Evolutionary conservation across 2,329 filamentous ascomycete species (phyloP), one percentile per base, ranked within the genome.

Genomic region (Ceratocystis eucalypticola): DNA sequence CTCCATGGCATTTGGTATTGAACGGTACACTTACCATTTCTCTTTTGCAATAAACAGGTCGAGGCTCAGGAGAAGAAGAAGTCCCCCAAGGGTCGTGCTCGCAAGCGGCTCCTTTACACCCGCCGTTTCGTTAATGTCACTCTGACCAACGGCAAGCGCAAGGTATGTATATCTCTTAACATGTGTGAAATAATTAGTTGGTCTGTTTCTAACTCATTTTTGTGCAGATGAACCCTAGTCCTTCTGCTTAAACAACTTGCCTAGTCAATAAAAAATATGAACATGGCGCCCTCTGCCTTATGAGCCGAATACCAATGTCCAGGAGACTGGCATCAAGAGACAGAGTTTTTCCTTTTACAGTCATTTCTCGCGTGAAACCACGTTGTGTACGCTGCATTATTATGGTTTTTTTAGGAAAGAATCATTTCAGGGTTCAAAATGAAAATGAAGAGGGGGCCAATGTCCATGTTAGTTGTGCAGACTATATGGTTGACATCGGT

Each of bases 61-160:
- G 89, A 94, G 81, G 80, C 84, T 68, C 88, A 92, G 81, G 92
- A 96, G 88, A 96, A 96, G 88, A 83, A 89, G 82, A 96, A 97
- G 89, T 84, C 82, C 74, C 91, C 93, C 77, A 96, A 96, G 87
- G 93, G 93, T 77, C 91, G 93, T 77, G 93, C 93, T 74, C 91
- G 94, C 83, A 97, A 97, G 91, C 87, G 93, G 76, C 87, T 95
- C 78, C 87, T 85, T 79, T 96, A 96, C 86, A 96, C 91, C 74
- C 89, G 93, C 79, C 91, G 93, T 76, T 97, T 97, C 84, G 92
- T 97, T 74, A 96, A 97, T 82, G 91, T 97, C 77, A 94, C 90
- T 76, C 85, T 96, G 81, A 95, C 92, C 72, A 92, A 91, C 80
- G 93, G 93, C 82, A 97, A 97, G 92, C 85, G 93, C 80, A 96